These are phyloP conservation scores for Glycine tomentella DNA, from an alignment of 306 rosid genomes.

Conservation along the genomic window DNA sequence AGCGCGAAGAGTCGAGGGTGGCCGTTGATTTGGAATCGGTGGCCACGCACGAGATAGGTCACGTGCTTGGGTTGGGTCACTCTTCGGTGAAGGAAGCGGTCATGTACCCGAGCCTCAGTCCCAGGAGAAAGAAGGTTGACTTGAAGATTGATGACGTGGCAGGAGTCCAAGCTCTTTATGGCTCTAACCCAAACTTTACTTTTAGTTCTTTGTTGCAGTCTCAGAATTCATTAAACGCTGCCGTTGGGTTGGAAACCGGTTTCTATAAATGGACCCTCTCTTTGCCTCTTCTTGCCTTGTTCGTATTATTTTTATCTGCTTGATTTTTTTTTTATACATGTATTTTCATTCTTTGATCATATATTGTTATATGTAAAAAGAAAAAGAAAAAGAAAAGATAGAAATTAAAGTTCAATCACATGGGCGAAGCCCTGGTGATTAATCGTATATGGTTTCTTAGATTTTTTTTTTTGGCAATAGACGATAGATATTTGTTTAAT, in stretches of 20 bases:
- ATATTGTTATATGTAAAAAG: constrained; percentile 37
- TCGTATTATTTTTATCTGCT: constrained; percentile 37
- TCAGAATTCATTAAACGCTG: constrained; percentile 55
- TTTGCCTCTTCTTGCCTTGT: constrained; percentile 40
- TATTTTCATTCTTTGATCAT: constrained; percentile 44
- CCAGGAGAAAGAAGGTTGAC: constrained; percentile 75
- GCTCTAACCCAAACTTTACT: constrained; percentile 84
- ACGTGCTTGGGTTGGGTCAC: constrained; percentile 88
- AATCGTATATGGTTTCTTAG: background rate
- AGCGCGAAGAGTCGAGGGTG: constrained; percentile 63
- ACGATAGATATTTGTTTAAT: constrained; percentile 20
- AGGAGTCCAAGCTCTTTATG: constrained; percentile 88
- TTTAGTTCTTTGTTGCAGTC: constrained; percentile 63
- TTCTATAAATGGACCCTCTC: constrained; percentile 47
- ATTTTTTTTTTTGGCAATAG: background rate
- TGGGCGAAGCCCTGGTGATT: constrained; percentile 44
- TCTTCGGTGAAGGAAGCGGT: constrained; percentile 77
- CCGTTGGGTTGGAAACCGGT: constrained; percentile 35
- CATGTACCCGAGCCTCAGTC: constrained; percentile 89
- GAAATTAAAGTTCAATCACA: constrained; percentile 25
- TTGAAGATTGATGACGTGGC: constrained; percentile 83
- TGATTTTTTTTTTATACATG: constrained; percentile 18
- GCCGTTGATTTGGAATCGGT: constrained; percentile 97
- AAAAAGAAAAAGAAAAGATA: too few relatives aligned
- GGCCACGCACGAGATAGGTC: constrained; percentile 97